Evolutionary conservation across 1,284 basidiomycete genomes (phyloP), one percentile per base, ranked within the genome.

Genomic region (Sanghuangporus weigelae): DNA sequence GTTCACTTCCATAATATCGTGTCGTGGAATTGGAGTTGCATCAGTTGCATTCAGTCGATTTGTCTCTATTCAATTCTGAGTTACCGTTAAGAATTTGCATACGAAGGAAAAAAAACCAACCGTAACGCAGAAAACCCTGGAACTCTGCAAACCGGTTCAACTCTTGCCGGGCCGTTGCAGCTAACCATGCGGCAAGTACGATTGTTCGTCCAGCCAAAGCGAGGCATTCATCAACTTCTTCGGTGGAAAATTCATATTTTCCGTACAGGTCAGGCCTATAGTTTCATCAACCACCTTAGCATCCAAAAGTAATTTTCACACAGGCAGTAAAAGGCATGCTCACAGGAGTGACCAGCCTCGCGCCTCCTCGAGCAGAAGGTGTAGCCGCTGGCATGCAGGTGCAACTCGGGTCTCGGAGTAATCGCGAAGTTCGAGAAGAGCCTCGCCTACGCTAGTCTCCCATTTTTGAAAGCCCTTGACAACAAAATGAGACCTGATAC

Each of bases 1-100:
- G 72, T 89, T 89, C 57, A 90, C 91, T 78, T 92, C 88, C 62
- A 93, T 78, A 66, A 88, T 81, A 73, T 93, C 91, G 71, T 90
- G 85, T 60, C 83, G 83, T 63, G 85, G 79, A 54, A 79, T 77
- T 67, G 46, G 55, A 14, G 55, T 31, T 49, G 55, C 39, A 11
- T 62, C 57, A n/a, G 64, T 26, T 53, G 60, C 26, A 62, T 55
- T 62, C 3, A 65, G 53, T 35, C 60, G 60, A 36, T n/a, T 50
- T n/a, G 65, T 72, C 63, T 76, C 74, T 76, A 67, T 21, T 60
- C 44, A 31, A 39, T 35, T 14, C 26, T 59, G 3, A 46, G 56
- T 26, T 50, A 21, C 40, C 21, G 38, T 14, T 53, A 59, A 31
- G 63, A 57, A n/a, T 39, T 57, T 46, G 42, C 49, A 23, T 55